These are phyloP conservation scores for Trichoderma reesei DNA, from an alignment of 495 filamentous ascomycete species.

Conservation along the genomic window DNA sequence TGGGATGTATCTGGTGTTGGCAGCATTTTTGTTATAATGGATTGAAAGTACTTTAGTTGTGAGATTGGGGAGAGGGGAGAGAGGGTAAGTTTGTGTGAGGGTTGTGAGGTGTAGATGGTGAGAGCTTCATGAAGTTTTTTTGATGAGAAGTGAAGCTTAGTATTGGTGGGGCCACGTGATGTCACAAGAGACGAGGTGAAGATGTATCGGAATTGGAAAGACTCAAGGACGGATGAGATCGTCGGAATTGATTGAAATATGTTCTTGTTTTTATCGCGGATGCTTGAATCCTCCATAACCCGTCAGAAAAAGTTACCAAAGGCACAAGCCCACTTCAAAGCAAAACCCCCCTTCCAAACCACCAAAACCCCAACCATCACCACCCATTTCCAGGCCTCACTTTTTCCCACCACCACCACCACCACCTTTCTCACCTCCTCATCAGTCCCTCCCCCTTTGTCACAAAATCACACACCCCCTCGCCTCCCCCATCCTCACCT, in stretches of 20 bases:
- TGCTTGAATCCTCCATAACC: too few relatives aligned
- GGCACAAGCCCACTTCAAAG: too few relatives aligned
- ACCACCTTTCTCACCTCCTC: too few relatives aligned
- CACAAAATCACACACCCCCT: constrained; percentile 26
- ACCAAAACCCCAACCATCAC: neutral
- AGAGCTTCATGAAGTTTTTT: constrained; percentile 20
- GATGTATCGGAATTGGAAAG: neutral
- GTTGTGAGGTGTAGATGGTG: constrained; percentile 12
- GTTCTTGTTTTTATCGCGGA: too few relatives aligned
- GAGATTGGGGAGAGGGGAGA: constrained; percentile 1
- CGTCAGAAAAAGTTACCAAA: neutral
- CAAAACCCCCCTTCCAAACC: neutral
- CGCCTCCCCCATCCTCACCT: constrained; percentile 13
- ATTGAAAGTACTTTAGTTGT: too few relatives aligned
- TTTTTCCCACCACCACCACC: constrained; percentile 24
- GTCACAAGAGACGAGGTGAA: neutral
- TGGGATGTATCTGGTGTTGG: constrained; percentile 89
- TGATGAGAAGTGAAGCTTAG: constrained; percentile 1
- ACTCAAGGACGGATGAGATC: too few relatives aligned
- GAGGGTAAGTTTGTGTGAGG: constrained; percentile 5
- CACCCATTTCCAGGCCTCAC: constrained; percentile 16
- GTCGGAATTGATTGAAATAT: too few relatives aligned
- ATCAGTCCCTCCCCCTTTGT: constrained; percentile 9
- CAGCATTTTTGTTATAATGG: constrained; percentile 48
- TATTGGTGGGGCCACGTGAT: constrained; percentile 19